phyloP scores from a whole-genome alignment of 768 basidiomycete species.

The Pluteus cervinus region DNA sequence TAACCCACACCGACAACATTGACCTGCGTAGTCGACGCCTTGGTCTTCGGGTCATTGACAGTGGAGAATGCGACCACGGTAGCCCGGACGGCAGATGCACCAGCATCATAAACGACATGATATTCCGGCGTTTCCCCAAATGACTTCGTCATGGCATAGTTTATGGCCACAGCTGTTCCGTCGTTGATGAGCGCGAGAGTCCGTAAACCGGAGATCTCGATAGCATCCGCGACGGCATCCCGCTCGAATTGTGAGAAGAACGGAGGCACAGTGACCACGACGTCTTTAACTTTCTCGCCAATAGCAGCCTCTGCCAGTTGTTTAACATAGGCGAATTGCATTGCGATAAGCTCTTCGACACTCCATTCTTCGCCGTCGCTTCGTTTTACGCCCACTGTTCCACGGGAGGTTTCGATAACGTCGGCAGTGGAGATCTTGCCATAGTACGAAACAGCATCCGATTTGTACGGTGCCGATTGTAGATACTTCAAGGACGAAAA shows the following conservation, averaged over 20 bases:
- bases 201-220: conserved; percentile 84
- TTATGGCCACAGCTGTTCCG: conserved; percentile 91
- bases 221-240: conserved; percentile 85
- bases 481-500: conserved; percentile 84
- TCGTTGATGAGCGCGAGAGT: conserved; percentile 87
- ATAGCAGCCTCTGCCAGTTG: conserved; percentile 75
- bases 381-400: conserved; percentile 53
- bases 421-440: conserved; percentile 49
- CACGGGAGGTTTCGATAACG: conserved; percentile 46
- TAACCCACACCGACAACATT: conserved; percentile 78
- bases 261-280: conserved; percentile 85
- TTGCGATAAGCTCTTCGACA: conserved; percentile 87
- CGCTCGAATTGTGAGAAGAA: conserved; percentile 90
- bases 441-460: conserved; percentile 53
- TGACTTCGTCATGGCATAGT: conserved; percentile 94
- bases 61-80: conserved; percentile 68
- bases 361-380: conserved; percentile 68
- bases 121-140: conserved; percentile 77
- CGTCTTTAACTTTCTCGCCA: conserved; percentile 75
- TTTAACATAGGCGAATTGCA: conserved; percentile 90
- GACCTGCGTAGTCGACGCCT: conserved; percentile 58
- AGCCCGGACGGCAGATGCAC: conserved; percentile 75
- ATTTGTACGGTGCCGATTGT: conserved; percentile 62
- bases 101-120: conserved; percentile 93
- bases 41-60: conserved; percentile 44